Percentiles rank a stretch among this genome's conserved stretches.
These are phyloP conservation scores for Boletus mariae DNA, from an alignment of 1,284 basidiomycete genomes.

Conservation along the genomic window DNA sequence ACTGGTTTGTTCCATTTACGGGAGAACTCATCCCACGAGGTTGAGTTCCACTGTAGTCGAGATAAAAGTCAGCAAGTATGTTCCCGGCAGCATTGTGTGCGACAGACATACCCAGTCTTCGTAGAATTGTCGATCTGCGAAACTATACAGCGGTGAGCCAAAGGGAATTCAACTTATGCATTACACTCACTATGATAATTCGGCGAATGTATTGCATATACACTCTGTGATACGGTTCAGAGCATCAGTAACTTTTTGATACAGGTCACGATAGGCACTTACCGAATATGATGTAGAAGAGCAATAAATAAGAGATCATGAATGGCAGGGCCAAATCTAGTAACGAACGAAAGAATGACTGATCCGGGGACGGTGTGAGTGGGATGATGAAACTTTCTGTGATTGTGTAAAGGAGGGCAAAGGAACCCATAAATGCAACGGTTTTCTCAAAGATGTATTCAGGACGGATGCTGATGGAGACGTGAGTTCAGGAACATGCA, in stretches of 20 bases:
- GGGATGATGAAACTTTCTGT: slow-evolving; percentile 94
- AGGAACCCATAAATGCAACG: slow-evolving; percentile 92
- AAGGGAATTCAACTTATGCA: neutral
- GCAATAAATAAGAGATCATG: slow-evolving; percentile 78
- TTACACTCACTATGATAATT: slow-evolving; percentile 68
- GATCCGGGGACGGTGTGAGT: slow-evolving; percentile 65
- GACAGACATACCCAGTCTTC: slow-evolving; percentile 77
- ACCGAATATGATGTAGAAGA: slow-evolving; percentile 86
- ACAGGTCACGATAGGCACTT: slow-evolving; percentile 20
- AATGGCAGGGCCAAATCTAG: slow-evolving; percentile 91
- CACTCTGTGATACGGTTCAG: slow-evolving; percentile 57
- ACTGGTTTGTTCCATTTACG: slow-evolving; percentile 94
- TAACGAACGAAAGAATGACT: slow-evolving; percentile 74
- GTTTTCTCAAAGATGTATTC: slow-evolving; percentile 94
- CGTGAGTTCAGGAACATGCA: neutral
- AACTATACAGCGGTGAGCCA: slow-evolving; percentile 45
- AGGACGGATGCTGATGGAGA: slow-evolving; percentile 68
- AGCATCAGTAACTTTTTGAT: slow-evolving; percentile 5
- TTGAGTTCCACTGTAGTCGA: slow-evolving; percentile 81
- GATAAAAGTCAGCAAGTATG: neutral
- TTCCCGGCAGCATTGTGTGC: slow-evolving; percentile 2
- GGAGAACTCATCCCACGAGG: slow-evolving; percentile 94
- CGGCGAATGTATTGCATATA: slow-evolving; percentile 94
- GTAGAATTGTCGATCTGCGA: slow-evolving; percentile 96
- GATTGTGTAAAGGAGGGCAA: slow-evolving; percentile 86